Evolutionary conservation across 2,329 filamentous ascomycete species (phyloP).

Genomic region (Botryotinia narcissicola): DNA sequence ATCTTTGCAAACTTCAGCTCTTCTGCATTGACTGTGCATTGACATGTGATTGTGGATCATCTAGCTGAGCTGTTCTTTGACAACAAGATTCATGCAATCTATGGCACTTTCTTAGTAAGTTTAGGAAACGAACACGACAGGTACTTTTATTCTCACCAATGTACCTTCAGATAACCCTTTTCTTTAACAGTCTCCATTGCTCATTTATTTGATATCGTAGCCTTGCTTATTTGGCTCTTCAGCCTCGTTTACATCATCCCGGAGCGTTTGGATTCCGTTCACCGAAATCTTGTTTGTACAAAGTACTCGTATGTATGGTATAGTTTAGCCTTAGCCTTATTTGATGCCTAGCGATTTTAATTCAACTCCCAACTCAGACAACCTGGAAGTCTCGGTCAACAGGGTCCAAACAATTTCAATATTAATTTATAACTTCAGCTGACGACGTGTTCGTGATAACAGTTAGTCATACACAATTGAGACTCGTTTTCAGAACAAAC

Average conservation of each 20-base stretch:
- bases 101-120: background rate
- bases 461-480: background rate
- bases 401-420: slow-evolving; percentile 6
- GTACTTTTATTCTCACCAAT: slow-evolving; percentile 3
- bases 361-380: background rate
- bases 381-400: slow-evolving; percentile 7
- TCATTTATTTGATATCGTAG: background rate
- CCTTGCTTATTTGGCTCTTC: background rate
- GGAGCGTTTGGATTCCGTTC: background rate
- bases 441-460: slow-evolving; percentile 19
- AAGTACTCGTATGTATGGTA: background rate
- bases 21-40: background rate
- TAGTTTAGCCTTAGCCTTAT: background rate
- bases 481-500: background rate
- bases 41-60: slow-evolving; percentile 20
- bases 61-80: slow-evolving; percentile 11
- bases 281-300: background rate
- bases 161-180: background rate
- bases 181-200: background rate
- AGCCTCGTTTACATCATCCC: slow-evolving; percentile 10
- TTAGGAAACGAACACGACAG: background rate
- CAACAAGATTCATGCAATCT: slow-evolving; percentile 13
- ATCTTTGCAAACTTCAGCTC: background rate
- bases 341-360: slow-evolving; percentile 16
- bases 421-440: slow-evolving; percentile 6